Evolutionary conservation across 2,329 filamentous ascomycete species (phyloP).

Genomic region (Aspergillus udagawae): DNA sequence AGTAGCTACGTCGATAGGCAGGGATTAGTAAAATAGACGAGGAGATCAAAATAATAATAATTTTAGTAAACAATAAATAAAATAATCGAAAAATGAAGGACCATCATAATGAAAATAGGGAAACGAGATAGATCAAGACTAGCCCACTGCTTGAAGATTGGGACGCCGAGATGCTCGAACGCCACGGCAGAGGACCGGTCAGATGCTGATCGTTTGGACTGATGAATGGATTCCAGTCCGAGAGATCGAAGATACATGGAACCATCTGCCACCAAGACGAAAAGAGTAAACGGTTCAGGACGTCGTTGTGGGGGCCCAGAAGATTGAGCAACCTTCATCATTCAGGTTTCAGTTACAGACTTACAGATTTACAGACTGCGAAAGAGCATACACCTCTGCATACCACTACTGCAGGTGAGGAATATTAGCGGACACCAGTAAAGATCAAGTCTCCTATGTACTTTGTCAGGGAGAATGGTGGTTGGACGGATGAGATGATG

Average conservation of each 20-base stretch:
- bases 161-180: slow-evolving; percentile 15
- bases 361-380: neutral
- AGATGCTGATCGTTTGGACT: slow-evolving; percentile 12
- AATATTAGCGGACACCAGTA: too few relatives aligned
- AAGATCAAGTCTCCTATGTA: neutral
- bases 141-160: neutral
- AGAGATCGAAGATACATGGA: neutral
- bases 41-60: slow-evolving; percentile 2
- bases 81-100: neutral
- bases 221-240: neutral
- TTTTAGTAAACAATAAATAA: slow-evolving; percentile 3
- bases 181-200: slow-evolving; percentile 13
- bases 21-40: neutral
- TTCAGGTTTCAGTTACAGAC: neutral
- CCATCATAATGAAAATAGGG: neutral
- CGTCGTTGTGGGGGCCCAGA: neutral
- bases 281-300: neutral
- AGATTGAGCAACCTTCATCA: neutral
- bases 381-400: neutral
- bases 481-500: neutral
- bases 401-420: neutral
- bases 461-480: neutral
- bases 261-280: neutral
- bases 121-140: slow-evolving; percentile 4
- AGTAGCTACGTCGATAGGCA: neutral